These are phyloP conservation scores for Crithidia sp. DNA, from an alignment of 208 protist genomes.

Conservation along the genomic window DNA sequence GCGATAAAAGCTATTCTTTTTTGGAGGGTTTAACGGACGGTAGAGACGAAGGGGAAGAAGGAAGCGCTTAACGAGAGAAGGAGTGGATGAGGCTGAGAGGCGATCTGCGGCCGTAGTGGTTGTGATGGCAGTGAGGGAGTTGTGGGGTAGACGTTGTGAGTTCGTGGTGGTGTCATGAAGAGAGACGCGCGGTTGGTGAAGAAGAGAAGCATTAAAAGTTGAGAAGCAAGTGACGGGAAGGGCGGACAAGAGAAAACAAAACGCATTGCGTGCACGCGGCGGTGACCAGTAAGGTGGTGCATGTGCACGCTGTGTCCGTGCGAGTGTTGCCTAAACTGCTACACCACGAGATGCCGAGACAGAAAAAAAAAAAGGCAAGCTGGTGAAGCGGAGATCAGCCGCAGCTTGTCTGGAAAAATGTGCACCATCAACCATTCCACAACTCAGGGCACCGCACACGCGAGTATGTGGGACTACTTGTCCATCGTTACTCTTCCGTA, in stretches of 20 bases:
- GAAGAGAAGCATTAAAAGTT: neutral
- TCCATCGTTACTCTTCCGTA: too few species aligned
- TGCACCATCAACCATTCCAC: too few species aligned
- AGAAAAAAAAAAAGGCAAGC: slow-evolving; percentile 19
- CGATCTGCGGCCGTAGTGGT: neutral
- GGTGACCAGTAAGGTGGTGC: too few species aligned
- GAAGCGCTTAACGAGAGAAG: neutral
- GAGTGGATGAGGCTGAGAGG: slow-evolving; percentile 4
- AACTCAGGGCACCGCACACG: too few species aligned
- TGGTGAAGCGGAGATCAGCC: too few species aligned
- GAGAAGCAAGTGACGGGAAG: neutral
- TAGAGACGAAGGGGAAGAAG: neutral
- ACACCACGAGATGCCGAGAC: too few species aligned
- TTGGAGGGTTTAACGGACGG: neutral
- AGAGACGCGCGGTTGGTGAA: neutral
- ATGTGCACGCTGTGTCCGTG: too few species aligned
- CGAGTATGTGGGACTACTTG: slow-evolving; percentile 5
- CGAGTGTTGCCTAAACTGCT: too few species aligned
- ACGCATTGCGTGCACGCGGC: neutral
- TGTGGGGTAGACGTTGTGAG: too few species aligned
- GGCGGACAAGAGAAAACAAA: slow-evolving; percentile 30
- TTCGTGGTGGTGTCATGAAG: too few species aligned
- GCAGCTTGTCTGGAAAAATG: too few species aligned
- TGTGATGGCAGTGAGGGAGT: too few species aligned
- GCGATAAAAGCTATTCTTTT: slow-evolving; percentile 9